These are phyloP conservation scores for Neonectria magnoliae DNA, from an alignment of 2,329 filamentous ascomycete genomes.

Conservation along the genomic window DNA sequence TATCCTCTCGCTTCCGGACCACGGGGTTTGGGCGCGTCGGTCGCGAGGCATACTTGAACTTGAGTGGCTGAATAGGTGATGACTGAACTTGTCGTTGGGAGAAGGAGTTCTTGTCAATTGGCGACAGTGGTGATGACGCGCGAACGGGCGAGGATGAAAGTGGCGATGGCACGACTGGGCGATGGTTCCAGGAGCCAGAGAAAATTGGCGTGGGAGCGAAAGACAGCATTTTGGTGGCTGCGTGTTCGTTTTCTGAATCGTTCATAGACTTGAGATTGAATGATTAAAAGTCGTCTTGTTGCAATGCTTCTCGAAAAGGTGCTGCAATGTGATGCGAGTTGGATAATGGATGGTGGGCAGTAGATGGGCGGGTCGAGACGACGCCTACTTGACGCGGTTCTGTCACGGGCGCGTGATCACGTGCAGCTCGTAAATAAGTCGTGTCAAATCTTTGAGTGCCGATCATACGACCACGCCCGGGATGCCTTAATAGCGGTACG, in stretches of 20 bases:
- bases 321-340: conserved; percentile 11
- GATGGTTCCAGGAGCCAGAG: conserved; percentile 55
- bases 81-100: conserved; percentile 56
- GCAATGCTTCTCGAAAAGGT: background rate
- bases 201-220: conserved; percentile 56
- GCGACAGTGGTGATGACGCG: conserved; percentile 59
- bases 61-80: conserved; percentile 54
- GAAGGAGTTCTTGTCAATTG: conserved; percentile 54
- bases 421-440: conserved; percentile 32
- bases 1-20: conserved; percentile 68
- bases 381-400: conserved; percentile 39
- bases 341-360: conserved; percentile 17
- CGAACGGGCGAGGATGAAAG: conserved; percentile 69
- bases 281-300: background rate
- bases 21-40: conserved; percentile 71
- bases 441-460: background rate
- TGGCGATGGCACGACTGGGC: conserved; percentile 63
- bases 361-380: conserved; percentile 22
- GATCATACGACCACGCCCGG: too few species aligned
- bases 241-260: conserved; percentile 44
- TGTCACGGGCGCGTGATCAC: conserved; percentile 44
- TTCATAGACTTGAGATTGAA: conserved; percentile 40
- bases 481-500: conserved; percentile 2
- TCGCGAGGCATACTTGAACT: conserved; percentile 64
- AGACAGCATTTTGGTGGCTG: conserved; percentile 52